Evolutionary conservation across 2,329 filamentous ascomycete genomes (phyloP), one percentile per base, ranked within the genome.

Genomic region (Colletotrichum plurivorum): DNA sequence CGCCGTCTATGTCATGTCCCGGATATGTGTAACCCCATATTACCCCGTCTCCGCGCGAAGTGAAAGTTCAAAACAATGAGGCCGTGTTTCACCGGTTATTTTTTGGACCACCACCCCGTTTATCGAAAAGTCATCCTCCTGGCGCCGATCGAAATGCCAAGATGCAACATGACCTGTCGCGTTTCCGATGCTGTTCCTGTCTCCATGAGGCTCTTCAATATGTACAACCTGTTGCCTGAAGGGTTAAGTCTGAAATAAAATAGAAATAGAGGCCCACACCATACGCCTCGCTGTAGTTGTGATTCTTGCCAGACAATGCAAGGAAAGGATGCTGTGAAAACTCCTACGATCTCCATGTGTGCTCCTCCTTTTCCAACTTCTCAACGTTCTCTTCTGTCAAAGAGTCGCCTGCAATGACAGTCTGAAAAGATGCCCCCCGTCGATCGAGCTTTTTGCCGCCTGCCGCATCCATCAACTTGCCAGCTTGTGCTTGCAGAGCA

Each of bases 351-450:
- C 69, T 61, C 36, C 69, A 66, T 13, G 61, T 58, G 18, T 69
- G 25, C 61, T 64, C 80, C 63, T 83, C 79, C 65, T 76, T 78
- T 65, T 81, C 80, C 52, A 88, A 73, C 69, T 79, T 85, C 43
- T 83, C 85, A 54, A 89, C 78, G 71, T 89, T 89, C 73, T 86
- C 86, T 70, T 87, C 83, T 1, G 87, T 89, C 70, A 89, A 73
- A 5, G 82, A 82, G 63, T 87, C 84, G 3, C 82, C 81, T 8
- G 73, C 65, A 12, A 78, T 74, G 27, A 74, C 68, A 46, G 79
- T 81, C 10, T 82, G 76, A 31, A 79, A 79, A 8, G 78, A 79
- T 36, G 75, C 78, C 16, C 73, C 75, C n/a, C 78, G 72, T 52
- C 77, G 76, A 27, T 71, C 75, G 6, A 77, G 72, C 25, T 78